Conservation (phyloP, 2,329 filamentous ascomycete genomes). For the Xylariaceae sp. region DNA sequence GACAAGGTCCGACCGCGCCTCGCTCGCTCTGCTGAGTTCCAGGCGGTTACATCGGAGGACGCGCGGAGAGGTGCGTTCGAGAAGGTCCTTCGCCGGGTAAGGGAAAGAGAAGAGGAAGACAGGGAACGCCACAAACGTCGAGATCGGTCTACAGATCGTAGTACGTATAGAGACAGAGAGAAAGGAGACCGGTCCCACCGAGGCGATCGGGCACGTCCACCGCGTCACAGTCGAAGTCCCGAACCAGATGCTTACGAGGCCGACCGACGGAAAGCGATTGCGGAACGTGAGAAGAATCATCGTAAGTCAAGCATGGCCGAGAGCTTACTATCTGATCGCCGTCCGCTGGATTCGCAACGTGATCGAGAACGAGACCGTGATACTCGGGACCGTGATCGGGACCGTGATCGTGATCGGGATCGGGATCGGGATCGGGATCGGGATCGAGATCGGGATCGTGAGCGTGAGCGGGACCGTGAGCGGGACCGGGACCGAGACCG, state of each 20-base stretch:
- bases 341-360: slow-evolving; percentile 42
- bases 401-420: slow-evolving; percentile 35
- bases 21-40: slow-evolving; percentile 77
- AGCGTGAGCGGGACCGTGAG: slow-evolving; percentile 32
- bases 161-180: slow-evolving; percentile 50
- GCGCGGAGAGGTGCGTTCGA: slow-evolving; percentile 80
- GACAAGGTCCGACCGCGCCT: slow-evolving; percentile 79
- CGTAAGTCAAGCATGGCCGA: slow-evolving; percentile 71
- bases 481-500: slow-evolving; percentile 33
- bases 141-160: slow-evolving; percentile 51
- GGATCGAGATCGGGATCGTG: slow-evolving; percentile 34
- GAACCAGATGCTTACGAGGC: slow-evolving; percentile 93
- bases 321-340: slow-evolving; percentile 51
- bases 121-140: slow-evolving; percentile 55
- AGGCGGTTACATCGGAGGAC: slow-evolving; percentile 76
- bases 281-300: slow-evolving; percentile 90
- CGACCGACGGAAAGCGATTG: slow-evolving; percentile 86
- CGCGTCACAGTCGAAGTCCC: slow-evolving; percentile 74
- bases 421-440: slow-evolving; percentile 39
- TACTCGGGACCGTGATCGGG: too few species aligned
- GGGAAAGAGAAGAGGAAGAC: slow-evolving; percentile 86
- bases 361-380: slow-evolving; percentile 34
- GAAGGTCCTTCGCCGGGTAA: slow-evolving; percentile 83
- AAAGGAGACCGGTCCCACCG: slow-evolving; percentile 61
- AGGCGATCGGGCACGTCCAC: slow-evolving; percentile 45